Conservation (phyloP, 2,329 filamentous ascomycete species). For the Hymenoscyphus linearis region DNA sequence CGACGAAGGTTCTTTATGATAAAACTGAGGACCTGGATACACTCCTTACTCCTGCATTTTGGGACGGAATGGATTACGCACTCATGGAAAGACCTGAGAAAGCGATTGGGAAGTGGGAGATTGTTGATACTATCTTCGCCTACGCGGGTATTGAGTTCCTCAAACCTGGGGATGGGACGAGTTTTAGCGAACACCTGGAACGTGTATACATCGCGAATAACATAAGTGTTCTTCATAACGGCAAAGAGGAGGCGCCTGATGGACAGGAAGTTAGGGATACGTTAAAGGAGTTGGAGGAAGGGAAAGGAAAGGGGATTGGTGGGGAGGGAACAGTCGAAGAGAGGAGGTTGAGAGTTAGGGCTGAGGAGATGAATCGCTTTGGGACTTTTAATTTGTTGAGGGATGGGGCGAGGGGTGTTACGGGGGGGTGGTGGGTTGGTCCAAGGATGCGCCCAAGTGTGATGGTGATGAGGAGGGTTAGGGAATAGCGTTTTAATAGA, state of each 20-base stretch:
- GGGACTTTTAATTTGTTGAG: slow-evolving; percentile 27
- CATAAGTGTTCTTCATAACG: slow-evolving; percentile 12
- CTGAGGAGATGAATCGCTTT: slow-evolving; percentile 25
- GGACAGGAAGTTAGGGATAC: slow-evolving; percentile 21
- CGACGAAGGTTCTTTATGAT: slow-evolving; percentile 41
- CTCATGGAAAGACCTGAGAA: slow-evolving; percentile 48
- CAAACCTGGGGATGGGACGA: slow-evolving; percentile 38
- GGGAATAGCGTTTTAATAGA: background rate
- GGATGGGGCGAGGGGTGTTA: slow-evolving; percentile 39
- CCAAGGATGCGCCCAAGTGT: slow-evolving; percentile 50
- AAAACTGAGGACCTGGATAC: slow-evolving; percentile 52
- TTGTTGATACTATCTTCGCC: slow-evolving; percentile 50
- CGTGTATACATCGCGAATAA: slow-evolving; percentile 26
- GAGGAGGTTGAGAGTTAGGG: slow-evolving; percentile 16
- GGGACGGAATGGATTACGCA: slow-evolving; percentile 59
- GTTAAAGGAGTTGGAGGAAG: slow-evolving; percentile 23
- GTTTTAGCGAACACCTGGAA: slow-evolving; percentile 20
- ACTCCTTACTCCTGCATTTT: slow-evolving; percentile 49
- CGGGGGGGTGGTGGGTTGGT: slow-evolving; percentile 61
- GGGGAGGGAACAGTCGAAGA: slow-evolving; percentile 12
- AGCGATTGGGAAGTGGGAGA: slow-evolving; percentile 50
- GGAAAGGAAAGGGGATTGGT: slow-evolving; percentile 44
- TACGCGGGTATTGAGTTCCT: slow-evolving; percentile 56
- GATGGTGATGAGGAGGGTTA: slow-evolving; percentile 26
- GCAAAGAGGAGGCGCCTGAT: slow-evolving; percentile 7